Conservation (phyloP, 306 rosid genomes). For the Leucaena leucocephala region DNA sequence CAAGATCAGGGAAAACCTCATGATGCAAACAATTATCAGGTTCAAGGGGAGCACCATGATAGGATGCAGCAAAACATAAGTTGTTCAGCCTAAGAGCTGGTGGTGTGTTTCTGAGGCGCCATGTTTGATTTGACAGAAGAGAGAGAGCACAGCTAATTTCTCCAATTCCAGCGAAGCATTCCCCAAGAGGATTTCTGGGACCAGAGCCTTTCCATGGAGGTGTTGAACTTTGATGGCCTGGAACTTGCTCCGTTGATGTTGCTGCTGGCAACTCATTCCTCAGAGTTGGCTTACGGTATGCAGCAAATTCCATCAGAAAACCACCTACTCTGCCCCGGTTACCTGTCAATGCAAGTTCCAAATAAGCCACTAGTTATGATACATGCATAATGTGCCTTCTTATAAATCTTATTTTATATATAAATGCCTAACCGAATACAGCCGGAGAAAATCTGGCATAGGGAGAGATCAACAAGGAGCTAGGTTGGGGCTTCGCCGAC, state of each 20-base stretch:
- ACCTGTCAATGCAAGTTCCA: conserved; percentile 47
- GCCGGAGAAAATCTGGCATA: conserved; percentile 61
- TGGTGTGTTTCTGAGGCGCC: conserved; percentile 69
- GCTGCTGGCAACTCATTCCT: conserved; percentile 54
- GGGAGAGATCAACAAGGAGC: conserved; percentile 64
- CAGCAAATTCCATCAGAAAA: conserved; percentile 78
- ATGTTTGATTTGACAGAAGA: conserved; percentile 97
- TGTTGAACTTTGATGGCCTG: conserved; percentile 40
- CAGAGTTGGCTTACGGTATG: conserved; percentile 57
- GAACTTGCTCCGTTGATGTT: conserved; percentile 51
- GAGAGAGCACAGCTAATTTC: conserved; percentile 99
- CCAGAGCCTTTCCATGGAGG: conserved; percentile 59
- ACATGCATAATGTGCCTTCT: background rate
- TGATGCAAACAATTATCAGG: conserved; percentile 48
- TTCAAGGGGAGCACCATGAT: conserved; percentile 49
- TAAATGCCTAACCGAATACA: conserved; percentile 55
- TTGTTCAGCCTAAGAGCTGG: conserved; percentile 56
- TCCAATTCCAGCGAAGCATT: conserved; percentile 57
- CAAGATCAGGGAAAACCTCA: conserved; percentile 57
- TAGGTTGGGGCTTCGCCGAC: conserved; percentile 88
- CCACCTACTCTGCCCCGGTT: conserved; percentile 60
- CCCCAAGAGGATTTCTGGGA: conserved; percentile 63
- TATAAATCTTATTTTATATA: background rate
- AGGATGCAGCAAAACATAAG: conserved; percentile 52
- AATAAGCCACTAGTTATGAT: background rate